These are phyloP conservation scores for Periconia sp. DNA, from an alignment of 2,329 filamentous ascomycete genomes.

Conservation along the genomic window DNA sequence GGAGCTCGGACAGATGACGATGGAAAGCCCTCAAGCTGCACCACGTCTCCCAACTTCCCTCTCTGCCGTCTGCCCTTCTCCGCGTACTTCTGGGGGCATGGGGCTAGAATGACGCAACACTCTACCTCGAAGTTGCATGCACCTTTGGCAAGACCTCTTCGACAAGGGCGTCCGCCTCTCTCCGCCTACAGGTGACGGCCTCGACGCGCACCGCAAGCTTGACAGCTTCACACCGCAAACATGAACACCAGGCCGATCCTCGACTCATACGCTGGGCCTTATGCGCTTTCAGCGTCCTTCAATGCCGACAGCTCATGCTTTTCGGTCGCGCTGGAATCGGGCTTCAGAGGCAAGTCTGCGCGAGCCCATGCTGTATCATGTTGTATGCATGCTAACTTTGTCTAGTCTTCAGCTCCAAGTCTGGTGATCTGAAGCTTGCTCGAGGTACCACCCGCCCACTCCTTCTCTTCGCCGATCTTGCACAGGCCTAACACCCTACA, in stretches of 20 bases:
- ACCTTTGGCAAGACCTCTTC: conserved; percentile 22
- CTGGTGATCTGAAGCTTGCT: conserved; percentile 37
- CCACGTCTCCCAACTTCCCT: no score
- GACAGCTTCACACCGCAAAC: conserved; percentile 7
- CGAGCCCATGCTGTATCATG: neutral
- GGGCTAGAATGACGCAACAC: conserved; percentile 30
- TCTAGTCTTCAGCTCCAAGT: conserved; percentile 38
- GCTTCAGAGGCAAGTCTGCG: conserved; percentile 75
- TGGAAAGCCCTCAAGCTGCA: no score
- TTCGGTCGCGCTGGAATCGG: conserved; percentile 82
- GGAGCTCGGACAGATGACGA: conserved; percentile 21
- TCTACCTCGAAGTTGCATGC: conserved; percentile 11
- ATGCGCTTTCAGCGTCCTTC: conserved; percentile 83
- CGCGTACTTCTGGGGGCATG: conserved; percentile 19
- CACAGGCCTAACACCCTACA: conserved; percentile 22
- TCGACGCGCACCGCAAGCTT: neutral
- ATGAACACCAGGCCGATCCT: conserved; percentile 94
- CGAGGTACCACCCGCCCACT: conserved; percentile 27
- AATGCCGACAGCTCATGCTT: conserved; percentile 87
- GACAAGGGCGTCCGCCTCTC: neutral
- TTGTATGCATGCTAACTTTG: conserved; percentile 16
- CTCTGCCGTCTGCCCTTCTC: no score
- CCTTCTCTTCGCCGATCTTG: neutral
- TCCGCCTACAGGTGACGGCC: conserved; percentile 19
- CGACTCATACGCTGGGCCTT: conserved; percentile 74